Conservation (phyloP, 2,329 filamentous ascomycete genomes). For the Cladophialophora exuberans region DNA sequence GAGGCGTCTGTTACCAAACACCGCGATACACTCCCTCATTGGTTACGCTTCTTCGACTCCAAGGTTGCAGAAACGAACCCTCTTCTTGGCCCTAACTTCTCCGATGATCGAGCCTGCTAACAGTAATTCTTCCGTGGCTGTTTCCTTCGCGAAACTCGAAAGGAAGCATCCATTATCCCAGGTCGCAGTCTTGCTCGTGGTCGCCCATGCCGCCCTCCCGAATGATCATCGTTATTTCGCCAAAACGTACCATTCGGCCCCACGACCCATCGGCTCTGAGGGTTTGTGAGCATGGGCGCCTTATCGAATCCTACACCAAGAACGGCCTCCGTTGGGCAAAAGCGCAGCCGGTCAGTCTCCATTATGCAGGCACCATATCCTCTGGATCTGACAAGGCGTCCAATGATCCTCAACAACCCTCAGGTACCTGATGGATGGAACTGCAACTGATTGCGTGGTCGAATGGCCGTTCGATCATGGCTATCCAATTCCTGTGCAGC, state of each 20-base stretch:
- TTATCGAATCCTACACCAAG: slow-evolving; percentile 7
- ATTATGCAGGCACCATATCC: not conserved
- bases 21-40: slow-evolving; percentile 13
- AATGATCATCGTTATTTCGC: not conserved
- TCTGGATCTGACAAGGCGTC: not conserved
- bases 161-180: too few species aligned
- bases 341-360: not conserved
- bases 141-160: not conserved
- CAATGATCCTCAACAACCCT: not conserved
- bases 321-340: not conserved
- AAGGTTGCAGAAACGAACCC: slow-evolving; percentile 11
- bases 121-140: not conserved
- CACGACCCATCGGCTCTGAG: not conserved
- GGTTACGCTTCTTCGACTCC: not conserved
- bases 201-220: too few species aligned
- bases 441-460: slow-evolving; percentile 6
- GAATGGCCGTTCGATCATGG: not conserved
- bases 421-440: slow-evolving; percentile 6
- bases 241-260: slow-evolving; percentile 1
- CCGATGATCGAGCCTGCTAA: too few species aligned
- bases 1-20: slow-evolving; percentile 1
- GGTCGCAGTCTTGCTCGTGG: too few species aligned
- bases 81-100: slow-evolving; percentile 13
- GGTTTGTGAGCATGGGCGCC: slow-evolving; percentile 1
- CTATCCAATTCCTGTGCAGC: not conserved